Conservation (phyloP, 1,139 yeast species). For the Blastobotrys illinoisensis region DNA sequence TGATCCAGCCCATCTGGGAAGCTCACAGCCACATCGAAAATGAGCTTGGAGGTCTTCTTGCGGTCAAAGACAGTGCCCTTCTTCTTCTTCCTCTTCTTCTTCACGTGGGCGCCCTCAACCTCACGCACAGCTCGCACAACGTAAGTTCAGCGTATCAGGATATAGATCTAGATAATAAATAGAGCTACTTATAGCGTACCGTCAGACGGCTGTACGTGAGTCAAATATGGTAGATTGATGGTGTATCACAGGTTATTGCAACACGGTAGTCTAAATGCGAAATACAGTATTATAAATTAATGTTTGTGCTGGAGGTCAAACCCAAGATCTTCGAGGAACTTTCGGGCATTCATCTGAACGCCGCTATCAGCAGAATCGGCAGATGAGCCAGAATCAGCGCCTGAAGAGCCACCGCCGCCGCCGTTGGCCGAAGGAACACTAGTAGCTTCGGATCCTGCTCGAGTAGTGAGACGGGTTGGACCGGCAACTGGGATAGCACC, state of each 20-base stretch:
- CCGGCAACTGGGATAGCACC: conserved; percentile 10
- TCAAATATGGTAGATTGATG: too few relatives aligned
- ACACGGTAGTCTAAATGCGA: background rate
- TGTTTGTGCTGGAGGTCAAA: background rate
- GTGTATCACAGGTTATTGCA: too few relatives aligned
- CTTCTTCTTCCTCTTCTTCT: conserved; percentile 94
- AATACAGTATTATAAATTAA: background rate
- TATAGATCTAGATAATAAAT: too few relatives aligned
- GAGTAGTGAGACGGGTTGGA: conserved; percentile 13
- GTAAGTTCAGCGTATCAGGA: too few relatives aligned
- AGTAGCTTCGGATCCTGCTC: conserved; percentile 13
- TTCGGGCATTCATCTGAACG: background rate
- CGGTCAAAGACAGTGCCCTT: conserved; percentile 67
- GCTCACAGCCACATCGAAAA: conserved; percentile 65
- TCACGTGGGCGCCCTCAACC: conserved; percentile 79
- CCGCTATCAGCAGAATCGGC: background rate
- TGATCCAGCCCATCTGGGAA: conserved; percentile 97
- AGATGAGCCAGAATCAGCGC: background rate
- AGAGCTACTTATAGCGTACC: too few relatives aligned
- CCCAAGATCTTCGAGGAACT: background rate
- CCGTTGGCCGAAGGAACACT: conserved; percentile 4
- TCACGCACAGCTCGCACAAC: conserved; percentile 84
- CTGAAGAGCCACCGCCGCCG: background rate
- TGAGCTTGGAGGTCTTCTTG: conserved; percentile 64
- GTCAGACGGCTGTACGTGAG: too few relatives aligned